Evolutionary conservation across 768 basidiomycete species (phyloP), one percentile per base, ranked within the genome.

Genomic region (Panus rudis): DNA sequence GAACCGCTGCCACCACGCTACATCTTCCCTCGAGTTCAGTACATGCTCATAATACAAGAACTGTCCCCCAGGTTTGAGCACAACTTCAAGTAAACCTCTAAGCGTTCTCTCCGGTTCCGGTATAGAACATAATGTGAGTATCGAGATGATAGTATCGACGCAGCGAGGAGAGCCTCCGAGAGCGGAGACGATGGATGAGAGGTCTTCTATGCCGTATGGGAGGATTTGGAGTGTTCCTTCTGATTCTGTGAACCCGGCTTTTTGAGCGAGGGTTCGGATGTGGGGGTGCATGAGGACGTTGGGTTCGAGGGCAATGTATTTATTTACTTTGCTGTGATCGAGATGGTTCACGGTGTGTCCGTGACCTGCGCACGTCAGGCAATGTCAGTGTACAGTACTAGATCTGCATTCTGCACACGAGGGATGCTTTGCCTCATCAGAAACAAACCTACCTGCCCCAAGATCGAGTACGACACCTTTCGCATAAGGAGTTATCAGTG

Each of bases 11-110:
- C 83, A 87, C 75, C 76, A 75, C 7, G 73, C 73, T 2, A 85
- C 72, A 46, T 80, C 76, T 6, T 52, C 42, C 0, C 61, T 55
- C 1, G 67, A 72, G 49, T 71, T 82, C 42, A 68, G 61, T 7
- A 87, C 81, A 48, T 89, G 85, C 57, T 89, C 86, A 45, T 77
- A 79, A 52, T 78, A 79, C n/a, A 87, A 63, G 0, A 88, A 43
- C 40, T 72, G 66, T 0, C 86, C 86, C 0, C 81, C 79, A 0
- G 82, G 72, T 45, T 72, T 78, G 26, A 89, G 69, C 1, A 79
- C 64, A 6, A 77, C 70, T 4, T 61, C 56, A 4, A 72, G 66
- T 13, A 88, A 68, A 0, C 59, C 56, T 3, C 45, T 41, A n/a
- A 86, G 55, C 0, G 75, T 73, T 10, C 60, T 46, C 46, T 76